Percentiles rank a stretch among this genome's conserved stretches.
phyloP scores from a whole-genome alignment of 352 stramenopile species.

The Pseudoperonospora humuli region DNA sequence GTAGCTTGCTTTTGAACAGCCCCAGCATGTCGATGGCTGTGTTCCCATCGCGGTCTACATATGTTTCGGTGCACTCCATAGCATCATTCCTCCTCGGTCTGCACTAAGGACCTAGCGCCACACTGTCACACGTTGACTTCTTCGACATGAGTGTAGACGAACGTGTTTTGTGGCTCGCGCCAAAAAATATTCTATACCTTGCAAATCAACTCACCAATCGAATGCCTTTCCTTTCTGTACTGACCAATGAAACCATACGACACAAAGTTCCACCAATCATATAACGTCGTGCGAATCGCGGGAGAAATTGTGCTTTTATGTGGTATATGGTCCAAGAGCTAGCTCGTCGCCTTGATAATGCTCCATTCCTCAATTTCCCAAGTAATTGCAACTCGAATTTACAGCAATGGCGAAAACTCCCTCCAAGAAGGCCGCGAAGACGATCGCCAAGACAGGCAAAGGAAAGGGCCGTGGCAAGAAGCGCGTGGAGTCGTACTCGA shows the following conservation, averaged over 20 bases:
- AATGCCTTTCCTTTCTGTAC: not conserved
- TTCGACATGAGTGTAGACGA: not conserved
- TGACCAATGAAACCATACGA: conserved; percentile 8
- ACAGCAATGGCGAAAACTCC: conserved; percentile 91
- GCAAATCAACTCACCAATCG: conserved; percentile 3
- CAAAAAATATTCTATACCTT: conserved; percentile 19
- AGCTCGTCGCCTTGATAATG: not conserved
- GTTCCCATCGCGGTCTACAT: no score
- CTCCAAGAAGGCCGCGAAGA: conserved; percentile 90
- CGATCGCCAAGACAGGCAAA: conserved; percentile 64
- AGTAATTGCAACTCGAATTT: conserved; percentile 24
- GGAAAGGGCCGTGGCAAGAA: conserved; percentile 84
- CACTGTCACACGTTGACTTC: no score
- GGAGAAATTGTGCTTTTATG: conserved; percentile 11
- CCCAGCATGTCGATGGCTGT: no score
- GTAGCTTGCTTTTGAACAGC: no score
- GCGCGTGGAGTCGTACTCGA: conserved; percentile 85
- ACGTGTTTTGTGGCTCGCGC: conserved; percentile 10
- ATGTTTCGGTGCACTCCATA: no score
- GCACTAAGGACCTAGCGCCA: not conserved
- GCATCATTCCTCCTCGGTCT: no score
- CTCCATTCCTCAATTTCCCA: conserved; percentile 29
- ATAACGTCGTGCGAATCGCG: not conserved
- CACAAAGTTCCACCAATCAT: conserved; percentile 17
- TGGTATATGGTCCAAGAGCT: not conserved